Conservation (phyloP, 2,329 filamentous ascomycete genomes). For the Thelonectria rubi region DNA sequence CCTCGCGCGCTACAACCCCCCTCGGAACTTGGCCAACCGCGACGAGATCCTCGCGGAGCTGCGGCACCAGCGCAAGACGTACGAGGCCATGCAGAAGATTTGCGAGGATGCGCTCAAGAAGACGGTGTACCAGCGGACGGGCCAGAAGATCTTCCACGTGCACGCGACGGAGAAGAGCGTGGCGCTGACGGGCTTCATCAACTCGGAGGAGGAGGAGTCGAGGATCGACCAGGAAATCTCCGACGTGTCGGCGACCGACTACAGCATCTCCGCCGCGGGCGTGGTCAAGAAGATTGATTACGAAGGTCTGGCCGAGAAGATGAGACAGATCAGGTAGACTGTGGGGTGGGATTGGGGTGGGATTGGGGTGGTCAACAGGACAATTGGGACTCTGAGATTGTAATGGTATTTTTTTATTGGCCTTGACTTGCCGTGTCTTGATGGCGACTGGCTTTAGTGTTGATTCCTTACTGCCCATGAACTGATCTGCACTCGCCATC, state of each 20-base stretch:
- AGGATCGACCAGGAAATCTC: not conserved
- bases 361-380: not conserved
- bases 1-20: not conserved
- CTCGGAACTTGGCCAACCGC: not conserved
- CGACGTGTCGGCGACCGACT: not conserved
- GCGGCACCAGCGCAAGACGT: not conserved
- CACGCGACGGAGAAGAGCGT: not conserved
- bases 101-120: not conserved
- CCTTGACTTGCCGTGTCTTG: too few relatives aligned
- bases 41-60: not conserved
- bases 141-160: conserved; percentile 1
- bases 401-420: too few relatives aligned
- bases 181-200: not conserved
- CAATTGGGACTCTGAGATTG: not conserved
- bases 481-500: too few relatives aligned
- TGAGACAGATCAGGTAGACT: not conserved
- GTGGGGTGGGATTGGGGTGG: not conserved
- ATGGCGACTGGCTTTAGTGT: too few relatives aligned
- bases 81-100: not conserved
- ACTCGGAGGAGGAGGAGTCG: not conserved
- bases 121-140: not conserved
- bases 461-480: too few relatives aligned
- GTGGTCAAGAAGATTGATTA: conserved; percentile 2
- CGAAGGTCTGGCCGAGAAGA: not conserved
- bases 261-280: not conserved